These are phyloP conservation scores for Zizania palustris DNA, from an alignment of 202 grass and related monocot genomes.

Conservation along the genomic window DNA sequence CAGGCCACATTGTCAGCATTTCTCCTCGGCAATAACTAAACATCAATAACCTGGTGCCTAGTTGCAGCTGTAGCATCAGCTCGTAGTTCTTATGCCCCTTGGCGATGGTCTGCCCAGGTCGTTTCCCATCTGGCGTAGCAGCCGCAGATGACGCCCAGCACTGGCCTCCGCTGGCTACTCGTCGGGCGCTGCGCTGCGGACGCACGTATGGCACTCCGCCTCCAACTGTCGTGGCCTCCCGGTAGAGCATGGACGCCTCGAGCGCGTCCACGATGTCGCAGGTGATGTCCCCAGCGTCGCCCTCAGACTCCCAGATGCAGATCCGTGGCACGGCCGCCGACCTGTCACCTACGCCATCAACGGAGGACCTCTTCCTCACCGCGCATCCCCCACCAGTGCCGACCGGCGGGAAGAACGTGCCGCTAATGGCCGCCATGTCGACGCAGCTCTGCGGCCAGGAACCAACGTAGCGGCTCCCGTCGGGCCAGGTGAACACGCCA, in stretches of 20 bases:
- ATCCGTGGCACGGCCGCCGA: constrained; percentile 66
- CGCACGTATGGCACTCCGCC: constrained; percentile 30
- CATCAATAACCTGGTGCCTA: constrained; percentile 74
- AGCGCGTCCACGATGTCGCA: constrained; percentile 95
- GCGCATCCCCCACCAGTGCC: constrained; percentile 16
- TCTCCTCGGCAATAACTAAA: neutral
- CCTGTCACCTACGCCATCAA: constrained; percentile 60
- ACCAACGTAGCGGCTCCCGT: constrained; percentile 80
- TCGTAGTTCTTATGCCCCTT: constrained; percentile 99
- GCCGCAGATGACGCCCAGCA: constrained; percentile 55
- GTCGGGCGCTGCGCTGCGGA: constrained; percentile 37
- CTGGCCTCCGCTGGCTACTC: constrained; percentile 38
- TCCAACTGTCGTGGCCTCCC: constrained; percentile 53
- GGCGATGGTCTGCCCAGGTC: constrained; percentile 89
- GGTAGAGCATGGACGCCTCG: constrained; percentile 85
- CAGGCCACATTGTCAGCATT: constrained; percentile 27
- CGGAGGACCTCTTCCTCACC: constrained; percentile 73
- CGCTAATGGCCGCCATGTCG: constrained; percentile 63
- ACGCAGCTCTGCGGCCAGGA: constrained; percentile 57
- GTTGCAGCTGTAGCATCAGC: constrained; percentile 93
- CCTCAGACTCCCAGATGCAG: constrained; percentile 98
- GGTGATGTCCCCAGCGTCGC: constrained; percentile 92
- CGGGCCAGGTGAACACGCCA: constrained; percentile 90
- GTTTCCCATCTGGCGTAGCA: constrained; percentile 68
- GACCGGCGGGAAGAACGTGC: constrained; percentile 73